These are phyloP conservation scores for Dianthus caryophyllus DNA, from an alignment of 148 eudicot genomes.

Conservation along the genomic window DNA sequence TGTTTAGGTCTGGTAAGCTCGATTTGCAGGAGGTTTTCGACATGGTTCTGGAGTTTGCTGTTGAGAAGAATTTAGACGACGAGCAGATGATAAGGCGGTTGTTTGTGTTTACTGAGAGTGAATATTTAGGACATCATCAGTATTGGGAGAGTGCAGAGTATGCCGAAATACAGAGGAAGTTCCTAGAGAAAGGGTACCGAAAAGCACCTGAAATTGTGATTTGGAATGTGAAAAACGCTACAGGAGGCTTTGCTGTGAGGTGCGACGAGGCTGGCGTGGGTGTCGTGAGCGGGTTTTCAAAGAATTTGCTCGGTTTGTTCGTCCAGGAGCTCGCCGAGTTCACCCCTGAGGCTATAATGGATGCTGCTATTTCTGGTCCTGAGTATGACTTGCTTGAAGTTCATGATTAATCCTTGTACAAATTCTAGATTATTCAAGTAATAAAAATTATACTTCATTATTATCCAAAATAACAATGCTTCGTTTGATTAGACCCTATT, in stretches of 20 bases:
- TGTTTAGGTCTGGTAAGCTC: background rate
- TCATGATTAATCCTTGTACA: constrained; percentile 10
- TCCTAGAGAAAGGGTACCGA: constrained; percentile 17
- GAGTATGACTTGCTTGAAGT: constrained; percentile 17
- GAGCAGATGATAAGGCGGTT: constrained; percentile 42
- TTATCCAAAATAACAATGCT: no score
- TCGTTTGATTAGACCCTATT: no score
- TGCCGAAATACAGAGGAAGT: constrained; percentile 17
- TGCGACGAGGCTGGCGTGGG: constrained; percentile 36
- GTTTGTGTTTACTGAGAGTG: constrained; percentile 46
- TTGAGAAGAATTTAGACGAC: constrained; percentile 16
- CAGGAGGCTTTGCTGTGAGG: constrained; percentile 22
- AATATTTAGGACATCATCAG: constrained; percentile 24
- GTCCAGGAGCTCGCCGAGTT: constrained; percentile 27
- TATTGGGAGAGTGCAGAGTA: constrained; percentile 28
- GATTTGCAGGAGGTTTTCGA: constrained; percentile 45
- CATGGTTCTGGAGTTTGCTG: constrained; percentile 30
- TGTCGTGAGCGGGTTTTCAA: constrained; percentile 41
- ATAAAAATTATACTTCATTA: no score
- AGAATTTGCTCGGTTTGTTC: constrained; percentile 46
- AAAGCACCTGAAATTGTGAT: constrained; percentile 26
- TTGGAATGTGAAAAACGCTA: constrained; percentile 41
- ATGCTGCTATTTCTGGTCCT: constrained; percentile 10
- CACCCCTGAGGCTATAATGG: constrained; percentile 35
- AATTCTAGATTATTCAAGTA: no score